Evolutionary conservation across 345 rosid genomes (phyloP).

Genomic region (Crucihimalaya himalaica): DNA sequence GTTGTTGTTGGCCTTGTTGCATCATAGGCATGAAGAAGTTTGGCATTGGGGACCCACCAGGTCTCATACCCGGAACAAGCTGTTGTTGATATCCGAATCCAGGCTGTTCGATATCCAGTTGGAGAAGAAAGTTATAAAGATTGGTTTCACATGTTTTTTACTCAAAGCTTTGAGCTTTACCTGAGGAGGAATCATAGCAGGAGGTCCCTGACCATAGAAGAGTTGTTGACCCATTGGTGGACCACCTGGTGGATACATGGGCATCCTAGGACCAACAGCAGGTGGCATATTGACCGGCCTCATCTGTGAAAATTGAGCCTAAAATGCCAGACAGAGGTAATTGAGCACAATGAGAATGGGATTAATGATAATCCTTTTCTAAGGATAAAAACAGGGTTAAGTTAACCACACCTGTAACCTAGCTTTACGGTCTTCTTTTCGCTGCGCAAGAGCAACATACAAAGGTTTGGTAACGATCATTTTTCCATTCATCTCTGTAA

Average conservation of each 20-base stretch:
- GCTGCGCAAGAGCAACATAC: slow-evolving; percentile 91
- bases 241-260: slow-evolving; percentile 83
- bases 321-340: not conserved
- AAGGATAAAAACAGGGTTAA: not conserved
- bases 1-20: slow-evolving; percentile 88
- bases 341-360: not conserved
- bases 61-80: slow-evolving; percentile 94
- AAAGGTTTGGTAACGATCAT: slow-evolving; percentile 86
- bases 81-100: slow-evolving; percentile 98
- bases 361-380: not conserved
- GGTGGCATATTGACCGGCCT: slow-evolving; percentile 78
- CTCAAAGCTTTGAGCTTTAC: slow-evolving; percentile 39
- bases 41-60: slow-evolving; percentile 74
- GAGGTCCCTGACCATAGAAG: slow-evolving; percentile 92
- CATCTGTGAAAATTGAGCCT: slow-evolving; percentile 97
- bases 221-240: slow-evolving; percentile 60
- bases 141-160: slow-evolving; percentile 1
- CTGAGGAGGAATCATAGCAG: slow-evolving; percentile 90
- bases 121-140: slow-evolving; percentile 22
- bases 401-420: slow-evolving; percentile 73
- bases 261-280: slow-evolving; percentile 79
- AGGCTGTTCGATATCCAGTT: slow-evolving; percentile 51
- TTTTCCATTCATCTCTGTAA: slow-evolving; percentile 84
- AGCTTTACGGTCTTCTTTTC: slow-evolving; percentile 93
- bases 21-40: slow-evolving; percentile 93